Conservation (phyloP, 2,329 filamentous ascomycete genomes). For the Pestalotiopsis sp. region DNA sequence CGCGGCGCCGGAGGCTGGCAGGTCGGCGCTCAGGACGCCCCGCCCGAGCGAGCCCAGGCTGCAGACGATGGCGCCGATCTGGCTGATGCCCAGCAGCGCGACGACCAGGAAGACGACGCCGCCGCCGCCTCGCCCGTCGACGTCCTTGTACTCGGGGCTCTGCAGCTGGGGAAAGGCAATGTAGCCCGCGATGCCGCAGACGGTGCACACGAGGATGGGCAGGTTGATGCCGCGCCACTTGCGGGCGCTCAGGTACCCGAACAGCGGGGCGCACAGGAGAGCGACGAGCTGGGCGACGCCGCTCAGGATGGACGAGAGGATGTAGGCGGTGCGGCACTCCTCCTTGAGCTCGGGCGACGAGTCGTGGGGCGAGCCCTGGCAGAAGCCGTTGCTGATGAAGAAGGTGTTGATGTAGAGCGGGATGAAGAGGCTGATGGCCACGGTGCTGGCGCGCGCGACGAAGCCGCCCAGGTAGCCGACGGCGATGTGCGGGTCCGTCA, state of each 20-base stretch:
- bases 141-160: constrained; percentile 72
- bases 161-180: constrained; percentile 71
- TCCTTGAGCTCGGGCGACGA: constrained; percentile 76
- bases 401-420: constrained; percentile 91
- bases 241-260: constrained; percentile 78
- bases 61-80: constrained; percentile 96
- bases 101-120: constrained; percentile 75
- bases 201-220: constrained; percentile 72
- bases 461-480: constrained; percentile 93
- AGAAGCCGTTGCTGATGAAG: constrained; percentile 80
- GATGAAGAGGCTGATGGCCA: constrained; percentile 93
- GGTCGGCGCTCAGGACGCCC: constrained; percentile 66
- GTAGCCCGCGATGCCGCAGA: constrained; percentile 79
- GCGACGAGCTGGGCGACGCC: constrained; percentile 88
- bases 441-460: constrained; percentile 90
- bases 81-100: constrained; percentile 82
- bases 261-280: constrained; percentile 80
- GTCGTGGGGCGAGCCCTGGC: constrained; percentile 66
- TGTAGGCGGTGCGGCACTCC: constrained; percentile 83
- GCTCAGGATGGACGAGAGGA: constrained; percentile 83
- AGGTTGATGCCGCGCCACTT: constrained; percentile 67
- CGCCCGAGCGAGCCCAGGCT: constrained; percentile 85
- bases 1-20: constrained; percentile 19
- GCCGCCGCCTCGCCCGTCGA: constrained; percentile 66
- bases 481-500: constrained; percentile 75